A percentile compares a stretch with the other conserved stretches of the same genome.
Evolutionary conservation across 2,329 filamentous ascomycete species (phyloP).

Genomic region (Pseudopyricularia javanii): DNA sequence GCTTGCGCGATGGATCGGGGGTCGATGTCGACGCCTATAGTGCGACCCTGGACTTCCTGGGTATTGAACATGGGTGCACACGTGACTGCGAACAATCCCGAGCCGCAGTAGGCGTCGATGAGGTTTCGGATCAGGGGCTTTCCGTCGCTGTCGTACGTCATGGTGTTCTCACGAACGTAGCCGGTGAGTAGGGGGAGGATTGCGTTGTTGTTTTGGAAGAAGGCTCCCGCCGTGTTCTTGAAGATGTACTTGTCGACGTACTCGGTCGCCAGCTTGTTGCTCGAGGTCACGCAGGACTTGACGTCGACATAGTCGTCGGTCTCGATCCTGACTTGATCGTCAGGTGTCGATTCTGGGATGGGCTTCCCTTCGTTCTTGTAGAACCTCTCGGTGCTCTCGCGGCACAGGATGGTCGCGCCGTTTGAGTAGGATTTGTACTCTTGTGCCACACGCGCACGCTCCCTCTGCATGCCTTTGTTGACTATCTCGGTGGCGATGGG

Average conservation of each 20-base stretch:
- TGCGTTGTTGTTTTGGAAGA: constrained; percentile 99
- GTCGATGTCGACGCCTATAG: constrained; percentile 84
- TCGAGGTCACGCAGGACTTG: constrained; percentile 83
- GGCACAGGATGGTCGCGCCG: constrained; percentile 78
- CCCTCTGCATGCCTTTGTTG: constrained; percentile 62
- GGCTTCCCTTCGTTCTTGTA: constrained; percentile 24
- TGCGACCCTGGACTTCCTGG: constrained; percentile 16
- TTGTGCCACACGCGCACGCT: constrained; percentile 61
- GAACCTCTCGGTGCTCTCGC: constrained; percentile 68
- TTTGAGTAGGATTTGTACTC: constrained; percentile 62
- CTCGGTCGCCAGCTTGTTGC: constrained; percentile 71
- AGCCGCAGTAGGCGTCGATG: constrained; percentile 95
- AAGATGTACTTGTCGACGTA: constrained; percentile 80
- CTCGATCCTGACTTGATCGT: constrained; percentile 36
- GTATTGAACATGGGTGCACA: constrained; percentile 68
- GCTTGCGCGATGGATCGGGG: constrained; percentile 67
- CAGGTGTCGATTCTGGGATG: constrained; percentile 3
- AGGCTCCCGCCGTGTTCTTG: constrained; percentile 81
- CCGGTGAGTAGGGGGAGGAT: constrained; percentile 79
- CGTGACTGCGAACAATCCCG: constrained; percentile 92
- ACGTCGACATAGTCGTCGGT: constrained; percentile 54
- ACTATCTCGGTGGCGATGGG: constrained; percentile 87
- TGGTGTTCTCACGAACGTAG: constrained; percentile 72
- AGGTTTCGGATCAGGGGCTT: constrained; percentile 58
- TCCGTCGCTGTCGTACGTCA: constrained; percentile 18